Evolutionary conservation across 768 basidiomycete genomes (phyloP), one percentile per base, ranked within the genome.

Genomic region (Rhodotorula sphaerocarpa): DNA sequence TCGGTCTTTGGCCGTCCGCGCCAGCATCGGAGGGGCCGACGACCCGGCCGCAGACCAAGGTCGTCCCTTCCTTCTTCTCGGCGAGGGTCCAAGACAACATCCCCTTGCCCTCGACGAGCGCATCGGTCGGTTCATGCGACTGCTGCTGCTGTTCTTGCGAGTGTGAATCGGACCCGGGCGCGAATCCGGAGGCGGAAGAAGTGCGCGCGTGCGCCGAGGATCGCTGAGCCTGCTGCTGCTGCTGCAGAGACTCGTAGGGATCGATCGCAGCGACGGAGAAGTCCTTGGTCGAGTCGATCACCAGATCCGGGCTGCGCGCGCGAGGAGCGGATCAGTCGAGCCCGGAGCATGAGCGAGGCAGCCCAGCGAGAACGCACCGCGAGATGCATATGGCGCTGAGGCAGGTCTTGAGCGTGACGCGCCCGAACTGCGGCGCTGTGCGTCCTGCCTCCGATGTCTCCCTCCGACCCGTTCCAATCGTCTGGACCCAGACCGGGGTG

Each of bases 371-470:
- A 10, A 20, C n/a, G 20, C 4, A 66, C 68, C 68, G 57, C 20
- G 68, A 69, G 55, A 69, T 69, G 57, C 68, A 69, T 46, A 69
- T 63, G 11, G 68, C 68, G 44, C 57, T 60, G 14, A 69, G n/a
- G 44, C 53, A 57, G 1, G 63, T 69, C 61, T 69, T 69, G 51
- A 69, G 56, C 7, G 68, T 69, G 47, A 69, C 46, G 25, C 41
- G 28, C 18, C 68, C 68, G 27, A 59, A 69, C 61, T 69, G 63
- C 33, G 45, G 30, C 21, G 57, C 57, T 11, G 52, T 56, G 21
- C 30, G 51, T 12, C 15, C 34, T 2, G 11, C 39, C n/a, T 31
- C 14, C 23, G n/a, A n/a, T n/a, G n/a, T n/a, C n/a, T n/a, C 28
- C 42, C 44, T 55, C 64, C 23, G 16, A 42, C 31, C 46, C 52